Evolutionary conservation across 140 eudicot genomes (phyloP), one percentile per base, ranked within the genome.

Genomic region (Flaveria floridana): DNA sequence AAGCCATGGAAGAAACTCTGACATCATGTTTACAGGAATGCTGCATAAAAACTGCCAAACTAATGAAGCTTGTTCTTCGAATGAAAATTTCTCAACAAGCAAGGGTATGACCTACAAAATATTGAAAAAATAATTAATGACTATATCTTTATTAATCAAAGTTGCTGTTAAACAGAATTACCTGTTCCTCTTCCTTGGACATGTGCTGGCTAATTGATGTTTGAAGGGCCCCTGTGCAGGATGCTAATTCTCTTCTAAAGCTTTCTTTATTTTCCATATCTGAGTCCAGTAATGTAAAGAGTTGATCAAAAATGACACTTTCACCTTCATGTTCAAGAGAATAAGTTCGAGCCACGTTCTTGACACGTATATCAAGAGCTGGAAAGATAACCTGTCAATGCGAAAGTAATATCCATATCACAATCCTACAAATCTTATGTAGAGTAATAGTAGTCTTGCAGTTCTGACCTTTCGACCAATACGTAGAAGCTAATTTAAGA

Each of bases 321-420:
- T 94, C 99, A n/a, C 99, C 97, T 84, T 94, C 99, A 63, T 94
- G 99, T 85, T 94, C 99, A n/a, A 94, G 97, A 65, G 99, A 90
- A 74, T 94, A 94, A 52, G 99, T 94, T 48, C 99, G 87, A 18
- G 99, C 99, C 73, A 94, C 99, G 72, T 94, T 94, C 88, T 94
- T 94, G 76, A 94, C 99, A 58, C 99, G 96, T 73, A 86, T 90
- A 81, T 94, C 99, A 72, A 94, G 96, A 67, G 96, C 97, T 72
- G 99, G 99, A 78, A 94, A 94, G 11, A 94, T 90, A 77, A 94
- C 99, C 99, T 94, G 89, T 65, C 76, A 73, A 76, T 37, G 52
- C 71, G 72, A 72, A 69, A 63, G 55, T 4, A 46, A 26, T 14
- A 56, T 61, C 41, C 23, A 65, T 65, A 41, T 75, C 15, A 81